These are phyloP conservation scores for Penicillium verrucosum DNA, from an alignment of 2,329 filamentous ascomycete genomes.

Conservation along the genomic window DNA sequence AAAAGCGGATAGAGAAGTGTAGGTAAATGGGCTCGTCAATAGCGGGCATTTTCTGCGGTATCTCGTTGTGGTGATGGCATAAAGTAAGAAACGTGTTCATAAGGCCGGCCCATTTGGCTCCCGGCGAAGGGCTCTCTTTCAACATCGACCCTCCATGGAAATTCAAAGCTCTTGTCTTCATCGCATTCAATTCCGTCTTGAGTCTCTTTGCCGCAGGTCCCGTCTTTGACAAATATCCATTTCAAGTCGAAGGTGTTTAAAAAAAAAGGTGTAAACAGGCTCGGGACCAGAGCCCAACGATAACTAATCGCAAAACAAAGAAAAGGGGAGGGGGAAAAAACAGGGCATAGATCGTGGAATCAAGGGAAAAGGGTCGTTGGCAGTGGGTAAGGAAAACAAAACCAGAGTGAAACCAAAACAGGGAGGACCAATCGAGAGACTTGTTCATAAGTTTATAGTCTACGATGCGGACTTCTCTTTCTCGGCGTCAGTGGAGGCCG, in stretches of 20 bases:
- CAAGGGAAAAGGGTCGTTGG: slow-evolving; percentile 14
- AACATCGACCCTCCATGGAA: slow-evolving; percentile 5
- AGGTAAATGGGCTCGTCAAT: slow-evolving; percentile 31
- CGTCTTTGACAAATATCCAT: slow-evolving; percentile 12
- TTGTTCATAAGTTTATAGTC: slow-evolving; percentile 15
- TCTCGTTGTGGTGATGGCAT: slow-evolving; percentile 34
- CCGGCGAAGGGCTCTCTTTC: slow-evolving; percentile 17
- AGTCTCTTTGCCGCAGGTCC: not conserved
- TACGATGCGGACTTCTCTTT: slow-evolving; percentile 33
- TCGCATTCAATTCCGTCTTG: slow-evolving; percentile 11
- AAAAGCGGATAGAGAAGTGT: not conserved
- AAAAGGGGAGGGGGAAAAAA: slow-evolving; percentile 8
- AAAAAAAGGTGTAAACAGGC: slow-evolving; percentile 8
- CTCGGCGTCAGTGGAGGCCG: slow-evolving; percentile 38
- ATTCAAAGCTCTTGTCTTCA: slow-evolving; percentile 3
- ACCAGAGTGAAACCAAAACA: slow-evolving; percentile 16
- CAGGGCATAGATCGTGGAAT: slow-evolving; percentile 19
- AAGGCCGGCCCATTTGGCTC: slow-evolving; percentile 19
- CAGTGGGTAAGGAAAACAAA: slow-evolving; percentile 14
- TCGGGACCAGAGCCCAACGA: slow-evolving; percentile 12
- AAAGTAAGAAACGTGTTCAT: slow-evolving; percentile 28
- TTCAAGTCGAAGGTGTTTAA: slow-evolving; percentile 12
- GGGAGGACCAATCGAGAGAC: slow-evolving; percentile 12
- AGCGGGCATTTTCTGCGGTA: slow-evolving; percentile 37
- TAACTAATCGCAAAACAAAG: slow-evolving; percentile 19